Evolutionary conservation across 768 basidiomycete species (phyloP), one percentile per base, ranked within the genome.

Genomic region (Agrocybe chaxingu): DNA sequence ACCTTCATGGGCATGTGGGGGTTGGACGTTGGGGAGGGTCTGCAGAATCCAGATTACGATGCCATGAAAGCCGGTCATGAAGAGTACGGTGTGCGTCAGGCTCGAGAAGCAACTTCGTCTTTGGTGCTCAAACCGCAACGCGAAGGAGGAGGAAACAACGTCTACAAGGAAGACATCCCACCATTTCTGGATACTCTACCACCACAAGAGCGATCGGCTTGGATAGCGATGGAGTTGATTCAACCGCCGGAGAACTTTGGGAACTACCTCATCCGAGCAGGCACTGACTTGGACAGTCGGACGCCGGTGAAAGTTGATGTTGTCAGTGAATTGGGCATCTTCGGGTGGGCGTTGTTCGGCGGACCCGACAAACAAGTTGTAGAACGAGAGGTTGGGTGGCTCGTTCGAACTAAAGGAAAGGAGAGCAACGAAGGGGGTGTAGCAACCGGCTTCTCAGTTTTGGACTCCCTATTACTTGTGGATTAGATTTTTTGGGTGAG

Each of bases 91-190:
- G 73, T 84, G n/a, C 57, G 61, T 19, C 71, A 75, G 40, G 89
- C 90, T 0, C 72, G 75, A 13, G 65, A 68, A 8, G 55, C 71
- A 10, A 76, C 84, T 0, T 63, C 69, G 5, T 70, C 75, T 5
- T 80, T 93, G 24, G 96, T 98, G 2, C 77, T 99, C 42, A 99
- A 99, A 66, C 96, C 96, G 0, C 96, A 98, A 65, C 79, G 95
- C n/a, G 96, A 99, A 72, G 96, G 96, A 1, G 96, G 96, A 0
- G 96, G 96, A 7, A 97, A 98, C 60, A 99, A 99, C 59, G 79
- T 98, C 19, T 98, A 98, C 70, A 88, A 89, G 52, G 72, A 72
- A 2, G 82, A 84, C 42, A 96, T 98, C 43, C 90, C 89, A 0
- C 55, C 72, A 0, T 93, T 92, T 67, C 71, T 99, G 2, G 81